Conservation (phyloP, 352 stramenopile species). For the Ophiocytium majus region DNA sequence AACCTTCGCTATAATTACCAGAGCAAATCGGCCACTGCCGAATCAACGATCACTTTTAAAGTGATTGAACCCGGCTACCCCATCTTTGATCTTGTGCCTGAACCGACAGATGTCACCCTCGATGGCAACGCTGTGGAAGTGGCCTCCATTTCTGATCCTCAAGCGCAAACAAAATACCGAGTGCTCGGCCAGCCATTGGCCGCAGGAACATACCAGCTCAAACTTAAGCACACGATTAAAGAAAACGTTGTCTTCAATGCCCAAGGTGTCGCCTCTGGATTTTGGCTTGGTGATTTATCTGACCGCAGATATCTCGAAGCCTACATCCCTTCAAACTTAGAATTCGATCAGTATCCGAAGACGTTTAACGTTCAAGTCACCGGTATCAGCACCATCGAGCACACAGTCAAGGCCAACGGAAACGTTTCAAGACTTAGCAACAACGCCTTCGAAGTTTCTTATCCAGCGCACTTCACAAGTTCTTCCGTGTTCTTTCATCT, state of each 20-base stretch:
- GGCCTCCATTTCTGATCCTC: not conserved
- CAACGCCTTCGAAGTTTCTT: not conserved
- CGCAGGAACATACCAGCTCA: not conserved
- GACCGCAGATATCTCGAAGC: conserved; percentile 11
- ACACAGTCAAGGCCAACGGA: not conserved
- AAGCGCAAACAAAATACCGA: not conserved
- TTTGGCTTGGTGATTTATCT: not conserved
- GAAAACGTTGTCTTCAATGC: not conserved
- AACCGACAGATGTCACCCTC: not conserved
- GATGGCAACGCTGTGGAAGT: not conserved
- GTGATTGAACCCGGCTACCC: not conserved
- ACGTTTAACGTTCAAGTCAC: not conserved
- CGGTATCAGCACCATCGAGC: not conserved
- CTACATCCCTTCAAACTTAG: not conserved
- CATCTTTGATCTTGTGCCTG: conserved; percentile 9
- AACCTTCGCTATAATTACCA: not conserved
- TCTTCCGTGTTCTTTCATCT: conserved; percentile 6
- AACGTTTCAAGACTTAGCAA: not conserved
- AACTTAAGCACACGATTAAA: not conserved
- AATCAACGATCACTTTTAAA: not conserved
- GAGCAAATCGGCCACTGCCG: not conserved
- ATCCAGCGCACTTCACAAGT: not conserved
- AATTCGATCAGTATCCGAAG: conserved; percentile 15
- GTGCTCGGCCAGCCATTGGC: not conserved
- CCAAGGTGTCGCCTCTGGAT: not conserved